Percentiles rank a stretch among this genome's conserved stretches.
Evolutionary conservation across 140 eudicot species (phyloP).

Genomic region (Bidens hawaiensis): DNA sequence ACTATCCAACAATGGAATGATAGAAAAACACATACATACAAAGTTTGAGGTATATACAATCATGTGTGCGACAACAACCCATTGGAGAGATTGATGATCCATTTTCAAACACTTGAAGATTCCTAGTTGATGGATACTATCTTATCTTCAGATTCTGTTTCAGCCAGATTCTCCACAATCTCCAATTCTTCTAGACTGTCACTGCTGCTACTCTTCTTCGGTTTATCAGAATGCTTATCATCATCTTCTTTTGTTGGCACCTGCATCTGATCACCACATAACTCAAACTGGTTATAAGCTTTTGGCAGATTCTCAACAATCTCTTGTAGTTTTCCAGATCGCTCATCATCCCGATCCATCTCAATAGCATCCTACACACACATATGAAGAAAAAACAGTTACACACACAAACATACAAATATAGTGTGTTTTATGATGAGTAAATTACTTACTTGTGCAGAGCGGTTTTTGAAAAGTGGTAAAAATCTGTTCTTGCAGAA

Average conservation of each 20-base stretch:
- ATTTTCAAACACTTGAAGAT: not conserved
- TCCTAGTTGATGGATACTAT: constrained; percentile 20
- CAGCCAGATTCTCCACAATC: constrained; percentile 16
- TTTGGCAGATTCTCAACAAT: constrained; percentile 38
- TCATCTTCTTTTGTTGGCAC: constrained; percentile 7
- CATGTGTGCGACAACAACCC: constrained; percentile 5
- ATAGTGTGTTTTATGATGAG: not conserved
- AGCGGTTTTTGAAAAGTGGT: constrained; percentile 49
- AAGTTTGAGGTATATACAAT: constrained; percentile 14
- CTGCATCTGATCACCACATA: constrained; percentile 26
- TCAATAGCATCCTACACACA: constrained; percentile 62
- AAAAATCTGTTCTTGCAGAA: constrained; percentile 78
- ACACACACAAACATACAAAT: not conserved
- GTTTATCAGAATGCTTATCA: not conserved
- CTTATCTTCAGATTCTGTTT: constrained; percentile 19
- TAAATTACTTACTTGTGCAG: constrained; percentile 53
- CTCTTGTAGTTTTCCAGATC: constrained; percentile 41
- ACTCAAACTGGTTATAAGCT: constrained; percentile 55
- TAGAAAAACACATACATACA: not conserved
- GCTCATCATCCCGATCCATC: constrained; percentile 85
- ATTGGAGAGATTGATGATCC: not conserved
- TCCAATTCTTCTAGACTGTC: constrained; percentile 29
- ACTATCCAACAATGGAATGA: not conserved
- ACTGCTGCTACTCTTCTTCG: constrained; percentile 24
- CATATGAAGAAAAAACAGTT: not conserved